A percentile compares a stretch with the other conserved stretches of the same genome.
Conservation (phyloP, 1,139 yeast species). For the Geotrichum candidum region DNA sequence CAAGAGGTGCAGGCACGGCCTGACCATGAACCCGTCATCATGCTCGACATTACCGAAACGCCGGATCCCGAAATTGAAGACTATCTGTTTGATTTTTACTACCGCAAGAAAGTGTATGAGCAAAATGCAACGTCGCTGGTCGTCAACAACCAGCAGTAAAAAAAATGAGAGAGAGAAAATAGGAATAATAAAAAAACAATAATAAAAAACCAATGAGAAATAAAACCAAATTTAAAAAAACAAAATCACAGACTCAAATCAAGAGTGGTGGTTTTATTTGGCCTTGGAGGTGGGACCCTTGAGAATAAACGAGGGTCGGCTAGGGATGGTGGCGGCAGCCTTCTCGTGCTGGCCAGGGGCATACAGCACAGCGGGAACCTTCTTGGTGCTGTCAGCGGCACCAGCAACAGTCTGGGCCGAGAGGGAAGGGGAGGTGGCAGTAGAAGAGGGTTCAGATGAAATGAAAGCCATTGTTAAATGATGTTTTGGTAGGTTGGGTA, state of each 20-base stretch:
- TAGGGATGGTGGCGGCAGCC: not conserved
- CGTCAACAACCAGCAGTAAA: not conserved
- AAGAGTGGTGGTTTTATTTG: not conserved
- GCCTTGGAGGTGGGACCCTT: not conserved
- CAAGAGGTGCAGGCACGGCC: too few relatives aligned
- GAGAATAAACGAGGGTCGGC: not conserved
- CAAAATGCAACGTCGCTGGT: not conserved
- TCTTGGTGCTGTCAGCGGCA: not conserved
- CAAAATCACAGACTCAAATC: not conserved
- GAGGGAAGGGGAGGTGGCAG: not conserved
- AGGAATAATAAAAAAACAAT: not conserved
- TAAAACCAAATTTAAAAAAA: not conserved
- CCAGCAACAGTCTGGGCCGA: not conserved
- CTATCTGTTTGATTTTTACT: conserved; percentile 13
- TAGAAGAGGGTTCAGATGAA: not conserved
- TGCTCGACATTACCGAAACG: conserved; percentile 13
- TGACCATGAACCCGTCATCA: not conserved
- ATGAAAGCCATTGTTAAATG: conserved; percentile 6
- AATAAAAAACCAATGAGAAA: not conserved
- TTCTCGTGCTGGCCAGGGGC: conserved; percentile 2
- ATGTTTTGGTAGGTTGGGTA: too few relatives aligned
- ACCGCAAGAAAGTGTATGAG: conserved; percentile 5
- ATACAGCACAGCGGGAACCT: not conserved
- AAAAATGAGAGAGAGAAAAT: not conserved
- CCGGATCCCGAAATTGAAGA: conserved; percentile 16